A percentile compares a stretch with the other conserved stretches of the same genome.
These are phyloP conservation scores for Tolypocladium nubicola DNA, from an alignment of 2,329 filamentous ascomycete species.

Conservation along the genomic window DNA sequence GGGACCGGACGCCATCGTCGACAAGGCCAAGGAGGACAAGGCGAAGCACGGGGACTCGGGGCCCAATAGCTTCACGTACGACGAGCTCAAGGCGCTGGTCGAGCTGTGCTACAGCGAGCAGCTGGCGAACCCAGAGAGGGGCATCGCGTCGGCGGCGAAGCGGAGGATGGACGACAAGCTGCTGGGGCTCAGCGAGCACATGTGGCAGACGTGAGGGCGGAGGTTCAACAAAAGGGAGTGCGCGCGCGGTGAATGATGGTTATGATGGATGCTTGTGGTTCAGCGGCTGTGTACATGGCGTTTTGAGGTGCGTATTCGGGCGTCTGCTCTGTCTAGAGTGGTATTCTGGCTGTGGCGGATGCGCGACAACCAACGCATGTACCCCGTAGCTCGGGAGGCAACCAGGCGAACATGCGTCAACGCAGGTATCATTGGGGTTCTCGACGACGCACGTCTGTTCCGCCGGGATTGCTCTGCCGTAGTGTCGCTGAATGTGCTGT, in stretches of 20 bases:
- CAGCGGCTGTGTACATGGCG: background rate
- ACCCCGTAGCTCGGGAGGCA: background rate
- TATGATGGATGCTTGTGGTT: background rate
- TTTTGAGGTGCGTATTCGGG: background rate
- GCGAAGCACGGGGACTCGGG: conserved; percentile 18
- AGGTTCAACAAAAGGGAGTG: background rate
- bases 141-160: conserved; percentile 56
- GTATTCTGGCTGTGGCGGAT: background rate
- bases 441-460: too few relatives aligned
- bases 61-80: conserved; percentile 46
- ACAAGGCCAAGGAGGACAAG: conserved; percentile 42
- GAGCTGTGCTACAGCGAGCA: conserved; percentile 61
- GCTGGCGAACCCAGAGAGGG: conserved; percentile 54
- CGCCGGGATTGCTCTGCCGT: too few relatives aligned
- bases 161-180: conserved; percentile 61
- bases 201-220: conserved; percentile 45
- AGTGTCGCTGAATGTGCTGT: background rate
- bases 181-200: conserved; percentile 58
- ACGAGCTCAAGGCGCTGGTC: conserved; percentile 55
- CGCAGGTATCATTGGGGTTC: too few relatives aligned
- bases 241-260: background rate
- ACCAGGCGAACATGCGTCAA: background rate
- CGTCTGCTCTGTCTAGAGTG: background rate
- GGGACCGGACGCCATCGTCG: conserved; percentile 55
- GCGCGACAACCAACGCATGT: background rate